Percentiles rank a stretch among this genome's conserved stretches.
phyloP scores from a whole-genome alignment of 176 grass and related monocot genomes.

The Pharus latifolius region DNA sequence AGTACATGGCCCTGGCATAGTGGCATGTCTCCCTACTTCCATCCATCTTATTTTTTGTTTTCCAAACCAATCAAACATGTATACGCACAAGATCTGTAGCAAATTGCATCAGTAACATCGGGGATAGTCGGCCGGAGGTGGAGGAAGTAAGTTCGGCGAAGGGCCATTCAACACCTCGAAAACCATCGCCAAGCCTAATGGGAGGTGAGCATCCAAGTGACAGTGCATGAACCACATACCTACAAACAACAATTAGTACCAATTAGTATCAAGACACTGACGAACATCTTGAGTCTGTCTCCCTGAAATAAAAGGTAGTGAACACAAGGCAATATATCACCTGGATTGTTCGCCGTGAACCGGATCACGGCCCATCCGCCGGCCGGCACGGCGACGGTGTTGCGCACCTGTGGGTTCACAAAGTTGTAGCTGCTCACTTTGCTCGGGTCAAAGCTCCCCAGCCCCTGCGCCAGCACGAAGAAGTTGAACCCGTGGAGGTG shows the following conservation, averaged over 20 bases:
- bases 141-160: constrained; percentile 16
- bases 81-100: not conserved
- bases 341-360: constrained; percentile 52
- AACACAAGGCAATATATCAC: no score
- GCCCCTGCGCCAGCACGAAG: constrained; percentile 68
- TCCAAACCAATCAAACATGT: not conserved
- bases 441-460: constrained; percentile 22
- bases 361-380: constrained; percentile 51
- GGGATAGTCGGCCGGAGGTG: constrained; percentile 28
- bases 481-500: constrained; percentile 89
- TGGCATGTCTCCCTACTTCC: no score
- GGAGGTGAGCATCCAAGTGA: constrained; percentile 39
- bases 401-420: constrained; percentile 37
- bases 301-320: no score
- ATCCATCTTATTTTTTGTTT: not conserved
- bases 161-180: constrained; percentile 51
- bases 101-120: constrained; percentile 10
- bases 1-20: no score
- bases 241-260: no score
- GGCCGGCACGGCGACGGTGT: constrained; percentile 32
- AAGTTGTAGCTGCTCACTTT: constrained; percentile 25
- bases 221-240: constrained; percentile 73
- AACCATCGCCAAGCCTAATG: constrained; percentile 35
- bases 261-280: no score
- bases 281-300: no score